A percentile compares a stretch with the other conserved stretches of the same genome.
phyloP scores from a whole-genome alignment of 2,329 filamentous ascomycete species.

The Calonectria pseudoreteaudii region DNA sequence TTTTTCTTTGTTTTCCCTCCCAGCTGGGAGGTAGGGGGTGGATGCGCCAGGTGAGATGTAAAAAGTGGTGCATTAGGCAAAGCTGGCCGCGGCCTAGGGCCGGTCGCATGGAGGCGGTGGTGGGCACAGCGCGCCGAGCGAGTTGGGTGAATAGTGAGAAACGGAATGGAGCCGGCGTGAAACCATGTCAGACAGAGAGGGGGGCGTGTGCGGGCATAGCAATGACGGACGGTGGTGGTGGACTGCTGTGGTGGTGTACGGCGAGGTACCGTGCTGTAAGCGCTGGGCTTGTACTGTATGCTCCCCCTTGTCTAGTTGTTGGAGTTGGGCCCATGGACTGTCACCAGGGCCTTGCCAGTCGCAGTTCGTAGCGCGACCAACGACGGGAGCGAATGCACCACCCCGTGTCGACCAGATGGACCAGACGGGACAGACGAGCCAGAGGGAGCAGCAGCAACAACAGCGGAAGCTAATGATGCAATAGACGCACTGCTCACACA shows the following conservation, averaged over 20 bases:
- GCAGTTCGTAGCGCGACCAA: neutral
- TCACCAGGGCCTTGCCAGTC: neutral
- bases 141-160: neutral
- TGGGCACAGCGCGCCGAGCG: neutral
- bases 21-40: neutral
- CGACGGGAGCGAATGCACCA: neutral
- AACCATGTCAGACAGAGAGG: neutral
- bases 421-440: neutral
- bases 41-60: neutral
- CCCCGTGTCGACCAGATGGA: neutral
- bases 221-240: no score
- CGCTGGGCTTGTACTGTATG: neutral
- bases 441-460: neutral
- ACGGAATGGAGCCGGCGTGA: constrained; percentile 3
- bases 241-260: neutral
- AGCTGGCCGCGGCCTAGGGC: constrained; percentile 16
- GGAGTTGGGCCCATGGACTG: neutral
- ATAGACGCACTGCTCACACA: neutral
- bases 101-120: constrained; percentile 21
- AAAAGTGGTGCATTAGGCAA: constrained; percentile 10
- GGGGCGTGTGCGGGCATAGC: neutral
- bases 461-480: neutral
- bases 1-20: neutral
- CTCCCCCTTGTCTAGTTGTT: neutral
- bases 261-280: neutral